Base-by-base conservation (phyloP, 805 yeast genomes). In the Lipomyces lipofer region DNA sequence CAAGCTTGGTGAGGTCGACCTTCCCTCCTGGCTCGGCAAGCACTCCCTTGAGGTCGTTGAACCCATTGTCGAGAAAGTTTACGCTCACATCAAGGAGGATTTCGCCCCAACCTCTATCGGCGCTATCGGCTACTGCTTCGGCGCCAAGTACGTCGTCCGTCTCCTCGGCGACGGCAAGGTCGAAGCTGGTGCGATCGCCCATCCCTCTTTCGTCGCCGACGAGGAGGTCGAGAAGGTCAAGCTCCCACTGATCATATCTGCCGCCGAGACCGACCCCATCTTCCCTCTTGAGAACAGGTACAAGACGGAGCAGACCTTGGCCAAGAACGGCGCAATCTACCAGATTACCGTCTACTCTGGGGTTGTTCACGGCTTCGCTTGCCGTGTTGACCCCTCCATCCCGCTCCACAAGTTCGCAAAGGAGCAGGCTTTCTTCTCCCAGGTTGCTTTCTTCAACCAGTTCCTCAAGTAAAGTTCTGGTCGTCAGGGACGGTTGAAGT, bases 41-140 rank as follows among this genome's bases (percentile, higher is more conserved):
- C 94, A 87, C 71, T 54, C 69, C n/a, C 67, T 65, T 39, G 82
- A 75, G n/a, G 67, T 71, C 30, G 78, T 83, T 15, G 64, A 64
- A 32, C 79, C 80, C 15, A 67, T 82, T 40, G 78, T 81, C 40
- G 76, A 76, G 33, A 69, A 68, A 3, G 85, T 78, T 63, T 65
- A 85, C 55, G 63, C 67, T 1, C 66, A 65, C 7, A 69, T 85
- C 52, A 78, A 73, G 56, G 63, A 67, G 25, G 78, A 77, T 52
- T 67, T 70, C 51, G 71, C 71, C n/a, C 79, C 81, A 15, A 68
- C 73, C 49, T 80, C 75, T 60, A 56, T 85, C 21, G 82, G 78
- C 40, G 80, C 81, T 19, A 71, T 85, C 54, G 96, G 97, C 22
- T 83, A 88, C 74, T 89, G 97, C 72, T 89, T 75, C 60, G 97